A percentile compares a stretch with the other conserved stretches of the same genome.
phyloP scores from a whole-genome alignment of 345 rosid species.

The Lepidium aucheri region DNA sequence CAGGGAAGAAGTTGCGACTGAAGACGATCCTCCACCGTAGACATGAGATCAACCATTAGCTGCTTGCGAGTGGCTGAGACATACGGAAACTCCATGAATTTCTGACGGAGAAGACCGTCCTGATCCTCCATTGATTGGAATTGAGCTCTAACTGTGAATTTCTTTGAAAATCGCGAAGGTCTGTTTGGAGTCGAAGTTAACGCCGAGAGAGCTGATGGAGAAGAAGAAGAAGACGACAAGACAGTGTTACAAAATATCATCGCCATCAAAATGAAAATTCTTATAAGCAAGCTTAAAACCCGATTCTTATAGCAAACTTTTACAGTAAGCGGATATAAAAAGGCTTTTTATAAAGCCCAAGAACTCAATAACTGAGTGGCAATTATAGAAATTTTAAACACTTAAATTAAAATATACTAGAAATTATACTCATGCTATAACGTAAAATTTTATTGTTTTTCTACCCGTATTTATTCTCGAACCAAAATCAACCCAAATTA shows the following conservation, averaged over 20 bases:
- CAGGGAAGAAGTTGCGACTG: constrained; percentile 50
- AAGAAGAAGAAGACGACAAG: constrained; percentile 12
- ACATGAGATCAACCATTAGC: constrained; percentile 57
- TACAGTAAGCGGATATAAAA: too few species aligned
- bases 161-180: constrained; percentile 4
- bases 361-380: too few species aligned
- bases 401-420: too few species aligned
- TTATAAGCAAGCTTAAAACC: too few species aligned
- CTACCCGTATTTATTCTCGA: too few species aligned
- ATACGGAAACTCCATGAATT: constrained; percentile 58
- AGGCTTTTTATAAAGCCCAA: too few species aligned
- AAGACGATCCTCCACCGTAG: constrained; percentile 58
- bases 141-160: constrained; percentile 11
- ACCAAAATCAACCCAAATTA: too few species aligned
- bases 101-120: constrained; percentile 26
- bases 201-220: constrained; percentile 1
- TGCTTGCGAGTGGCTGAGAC: constrained; percentile 42
- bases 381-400: too few species aligned
- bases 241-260: constrained; percentile 23
- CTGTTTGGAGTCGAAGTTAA: not conserved
- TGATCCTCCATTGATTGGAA: constrained; percentile 31
- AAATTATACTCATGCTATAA: too few species aligned
- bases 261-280: constrained; percentile 29
- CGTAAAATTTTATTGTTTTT: too few species aligned
- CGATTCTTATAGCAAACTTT: too few species aligned